Evolutionary conservation across 495 filamentous ascomycete species (phyloP), one percentile per base, ranked within the genome.

Genomic region (Aspergillus mulundensis): DNA sequence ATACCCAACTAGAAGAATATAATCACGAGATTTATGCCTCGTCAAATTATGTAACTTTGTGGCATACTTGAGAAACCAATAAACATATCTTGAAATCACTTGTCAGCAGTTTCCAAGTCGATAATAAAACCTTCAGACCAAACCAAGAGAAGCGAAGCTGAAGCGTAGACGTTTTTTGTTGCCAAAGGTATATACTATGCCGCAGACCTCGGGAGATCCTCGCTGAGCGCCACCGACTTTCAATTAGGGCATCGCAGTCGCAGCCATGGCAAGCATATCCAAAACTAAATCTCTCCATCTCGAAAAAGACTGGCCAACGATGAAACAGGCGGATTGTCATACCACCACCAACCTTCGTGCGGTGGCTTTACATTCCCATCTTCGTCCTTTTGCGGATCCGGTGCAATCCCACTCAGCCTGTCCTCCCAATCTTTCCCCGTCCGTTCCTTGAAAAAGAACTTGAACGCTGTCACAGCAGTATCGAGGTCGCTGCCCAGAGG

Each of bases 351-450:
- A 1, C 70, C 71, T 51, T 71, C 50, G 44, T 66, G 63, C 0
- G 49, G 19, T 44, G 69, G 69, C 11, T 71, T 32, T 0, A 30
- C 6, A 7, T 72, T 63, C 6, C 68, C 72, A 1, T 70, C 53
- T 0, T 15, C 12, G 28, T 70, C 65, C 5, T 8, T 50, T 52
- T 65, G 70, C 0, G 62, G 60, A 0, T 50, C 32, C 7, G 60
- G 60, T 7, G 56, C 11, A 7, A 57, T 54, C 12, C 42, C 54
- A 23, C 66, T 50, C 5, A 57, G 42, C 30, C 83, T 73, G 25
- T 82, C 56, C 0, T 79, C 72, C 87, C 86, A 90, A 7, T 66
- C 52, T 11, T 77, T 70, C 1, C 80, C 78, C 0, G 82, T 82
- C 61, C 84, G 79, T 2, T 67, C 59, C 12, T 66, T 55, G 68